Base-by-base conservation (phyloP, 2,329 filamentous ascomycete species). In the Rhexocercosporidium sp. region DNA sequence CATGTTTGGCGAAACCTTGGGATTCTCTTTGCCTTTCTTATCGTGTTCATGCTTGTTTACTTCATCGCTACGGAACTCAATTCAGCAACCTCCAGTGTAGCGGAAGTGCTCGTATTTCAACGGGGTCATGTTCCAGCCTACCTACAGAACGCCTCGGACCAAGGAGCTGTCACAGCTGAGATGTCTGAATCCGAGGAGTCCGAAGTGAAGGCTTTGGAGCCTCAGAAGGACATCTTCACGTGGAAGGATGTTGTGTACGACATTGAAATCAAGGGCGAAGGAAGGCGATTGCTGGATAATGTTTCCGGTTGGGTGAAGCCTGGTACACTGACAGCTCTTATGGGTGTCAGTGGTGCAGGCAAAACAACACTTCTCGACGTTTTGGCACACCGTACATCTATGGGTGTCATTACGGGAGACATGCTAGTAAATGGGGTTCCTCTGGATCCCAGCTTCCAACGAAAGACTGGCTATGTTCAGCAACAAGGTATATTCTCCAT, bases 401-500 rank as follows among this genome's bases (percentile, higher is more conserved):
- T 96, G 90, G 94, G 94, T 79, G 90, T 97, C 12, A 92, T 97
- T 61, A 89, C 88, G 3, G 94, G 94, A 60, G 91, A 96, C 73
- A 96, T 97, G 90, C 63, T 76, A 1, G 72, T 77, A 3, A 71
- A 68, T 4, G 75, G 75, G 3, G 72, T 73, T 22, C 70, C 70
- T 4, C 67, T 72, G 3, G 70, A 74, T 57, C 84, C 85, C 47
- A 94, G 91, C 1, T 97, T 97, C 85, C 94, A 97, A 78, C 90
- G 94, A 70, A 96, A 95, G 81, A 96, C 93, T 0, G 94, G 94
- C 39, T 97, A 97, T 73, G 94, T 95, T 47, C 93, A 97, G 77
- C 94, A 97, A 78, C 93, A 51, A 97, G 47, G 47, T 51, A 51
- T 27, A 14, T 16, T n/a, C 11, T 18, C 16, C 22, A 16, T 14